A percentile compares a stretch with the other conserved stretches of the same genome.
These are phyloP conservation scores for Solidago caesia DNA, from an alignment of 129 eudicot genomes.

Conservation along the genomic window DNA sequence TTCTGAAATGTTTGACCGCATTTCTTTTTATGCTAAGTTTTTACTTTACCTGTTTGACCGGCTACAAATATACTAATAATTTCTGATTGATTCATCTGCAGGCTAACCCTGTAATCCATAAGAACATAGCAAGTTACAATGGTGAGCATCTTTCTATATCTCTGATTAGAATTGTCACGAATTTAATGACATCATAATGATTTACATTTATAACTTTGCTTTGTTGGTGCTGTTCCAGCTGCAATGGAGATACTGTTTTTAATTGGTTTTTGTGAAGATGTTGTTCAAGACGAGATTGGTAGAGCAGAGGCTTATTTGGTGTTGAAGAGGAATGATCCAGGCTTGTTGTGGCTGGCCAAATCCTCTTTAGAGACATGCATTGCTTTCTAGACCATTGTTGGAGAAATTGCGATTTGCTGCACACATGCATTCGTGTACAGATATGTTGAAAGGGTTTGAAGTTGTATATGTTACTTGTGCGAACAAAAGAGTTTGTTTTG, in stretches of 20 bases:
- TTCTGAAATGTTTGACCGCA: not conserved
- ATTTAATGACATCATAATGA: not conserved
- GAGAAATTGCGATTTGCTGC: not conserved
- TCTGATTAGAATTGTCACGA: not conserved
- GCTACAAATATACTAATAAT: slow-evolving; percentile 1
- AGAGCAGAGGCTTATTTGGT: slow-evolving; percentile 60
- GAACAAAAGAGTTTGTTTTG: not conserved
- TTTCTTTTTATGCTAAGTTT: not conserved
- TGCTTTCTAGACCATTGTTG: slow-evolving; percentile 32
- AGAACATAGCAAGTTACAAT: slow-evolving; percentile 59
- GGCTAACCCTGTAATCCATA: slow-evolving; percentile 79
- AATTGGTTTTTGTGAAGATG: slow-evolving; percentile 79
- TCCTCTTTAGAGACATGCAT: slow-evolving; percentile 70
- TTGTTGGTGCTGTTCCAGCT: slow-evolving; percentile 45
- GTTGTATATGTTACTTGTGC: not conserved
- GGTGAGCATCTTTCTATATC: slow-evolving; percentile 43
- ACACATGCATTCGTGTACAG: slow-evolving; percentile 16
- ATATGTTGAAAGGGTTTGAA: slow-evolving; percentile 16
- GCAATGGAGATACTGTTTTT: slow-evolving; percentile 74
- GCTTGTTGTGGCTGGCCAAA: slow-evolving; percentile 85
- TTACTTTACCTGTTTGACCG: not conserved
- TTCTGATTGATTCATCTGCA: slow-evolving; percentile 31
- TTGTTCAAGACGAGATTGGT: slow-evolving; percentile 58
- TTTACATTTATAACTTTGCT: not conserved
- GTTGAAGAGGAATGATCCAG: slow-evolving; percentile 81